Base-by-base conservation (phyloP, 2,329 filamentous ascomycete species). In the Colletotrichum caudatum region DNA sequence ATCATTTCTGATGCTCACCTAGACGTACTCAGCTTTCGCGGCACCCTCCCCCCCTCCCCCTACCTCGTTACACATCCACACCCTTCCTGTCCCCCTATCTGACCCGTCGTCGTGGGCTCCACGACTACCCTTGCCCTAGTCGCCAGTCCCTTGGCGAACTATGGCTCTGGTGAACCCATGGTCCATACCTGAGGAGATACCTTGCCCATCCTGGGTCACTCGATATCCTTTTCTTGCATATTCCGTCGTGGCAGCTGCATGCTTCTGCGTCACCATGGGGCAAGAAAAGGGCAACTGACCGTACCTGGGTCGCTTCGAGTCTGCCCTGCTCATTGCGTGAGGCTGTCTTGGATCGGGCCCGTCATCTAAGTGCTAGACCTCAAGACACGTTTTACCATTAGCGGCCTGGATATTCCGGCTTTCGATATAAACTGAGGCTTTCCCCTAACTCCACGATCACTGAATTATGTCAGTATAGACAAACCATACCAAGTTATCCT, bases 181-280 rank as follows among this genome's bases (percentile, higher is more conserved):
- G 29, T 18, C 35, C 11, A 58, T n/a, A 37, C 56, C 29, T 20
- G 48, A 60, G 44, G 48, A 48, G 48, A 37, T 63, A 9, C 37
- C 48, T 56, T 26, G 33, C 39, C 60, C 20, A 54, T 46, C 39
- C 46, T 29, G 46, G 39, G 33, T 71, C 50, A 57, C 41, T 51
- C 37, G n/a, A 41, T 35, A n/a, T 39, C 54, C 37, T 53, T 56
- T 37, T 64, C 59, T 37, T 62, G 56, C 61, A 72, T 51, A 26
- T 37, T 57, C 20, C 58, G n/a, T 53, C 53, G 53, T 60, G 70
- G 61, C 35, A 46, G 46, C 63, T 51, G 63, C 63, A 51, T 57
- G n/a, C 9, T 60, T 48, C 64, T 73, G 69, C 72, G 65, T 73
- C 72, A 72, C 69, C 48, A 35, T 46, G 61, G 56, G 57, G 70